phyloP scores from a whole-genome alignment of 108 stramenopile species.

The Cyclostephanos invisitatus region DNA sequence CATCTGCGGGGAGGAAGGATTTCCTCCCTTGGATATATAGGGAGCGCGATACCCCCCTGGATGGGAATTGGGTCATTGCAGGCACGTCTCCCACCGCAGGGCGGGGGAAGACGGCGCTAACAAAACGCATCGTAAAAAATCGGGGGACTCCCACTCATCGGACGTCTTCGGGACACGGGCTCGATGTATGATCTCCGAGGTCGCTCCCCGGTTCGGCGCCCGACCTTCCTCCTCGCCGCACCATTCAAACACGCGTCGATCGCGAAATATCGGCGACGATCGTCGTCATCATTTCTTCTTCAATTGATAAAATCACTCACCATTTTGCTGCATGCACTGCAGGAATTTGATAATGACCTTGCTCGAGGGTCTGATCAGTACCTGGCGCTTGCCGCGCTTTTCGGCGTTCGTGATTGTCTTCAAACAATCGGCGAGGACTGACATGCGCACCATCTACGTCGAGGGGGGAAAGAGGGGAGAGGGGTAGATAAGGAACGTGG shows the following conservation, averaged over 20 bases:
- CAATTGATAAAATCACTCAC: slow-evolving; percentile 56
- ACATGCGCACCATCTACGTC: slow-evolving; percentile 97
- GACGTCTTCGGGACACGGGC: neutral
- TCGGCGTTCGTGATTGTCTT: slow-evolving; percentile 99
- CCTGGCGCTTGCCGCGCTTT: slow-evolving; percentile 99
- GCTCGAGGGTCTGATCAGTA: slow-evolving; percentile 97
- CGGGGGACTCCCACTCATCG: neutral
- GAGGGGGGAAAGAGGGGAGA: too few relatives aligned
- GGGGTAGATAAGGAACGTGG: neutral
- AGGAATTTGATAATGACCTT: slow-evolving; percentile 99
- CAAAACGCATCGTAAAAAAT: neutral
- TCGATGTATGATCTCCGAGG: neutral
- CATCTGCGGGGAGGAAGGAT: slow-evolving; percentile 21
- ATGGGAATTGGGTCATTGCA: slow-evolving; percentile 28
- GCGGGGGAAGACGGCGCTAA: slow-evolving; percentile 2
- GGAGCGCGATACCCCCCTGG: slow-evolving; percentile 4
- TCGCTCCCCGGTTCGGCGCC: too few relatives aligned
- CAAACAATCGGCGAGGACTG: slow-evolving; percentile 98
- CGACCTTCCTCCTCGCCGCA: too few relatives aligned
- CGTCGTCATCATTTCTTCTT: neutral
- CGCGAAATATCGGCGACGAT: neutral
- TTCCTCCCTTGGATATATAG: slow-evolving; percentile 3
- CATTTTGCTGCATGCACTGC: slow-evolving; percentile 99
- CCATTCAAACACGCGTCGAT: too few relatives aligned
- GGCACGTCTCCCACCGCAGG: neutral